These are phyloP conservation scores for Xylaria longipes DNA, from an alignment of 495 filamentous ascomycete genomes.

Conservation along the genomic window DNA sequence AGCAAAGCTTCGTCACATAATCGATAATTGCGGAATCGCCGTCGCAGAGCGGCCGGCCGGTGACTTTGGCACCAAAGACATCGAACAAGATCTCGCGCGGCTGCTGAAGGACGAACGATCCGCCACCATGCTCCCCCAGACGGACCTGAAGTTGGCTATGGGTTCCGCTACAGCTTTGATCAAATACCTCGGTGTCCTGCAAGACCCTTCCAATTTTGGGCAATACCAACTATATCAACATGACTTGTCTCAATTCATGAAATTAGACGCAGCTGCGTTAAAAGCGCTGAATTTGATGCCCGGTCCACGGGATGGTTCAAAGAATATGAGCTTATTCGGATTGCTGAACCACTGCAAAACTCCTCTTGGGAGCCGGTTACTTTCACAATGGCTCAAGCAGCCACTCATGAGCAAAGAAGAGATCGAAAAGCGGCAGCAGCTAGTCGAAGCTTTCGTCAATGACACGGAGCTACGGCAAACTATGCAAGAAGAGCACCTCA, in stretches of 20 bases:
- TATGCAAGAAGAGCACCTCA: slow-evolving; percentile 96
- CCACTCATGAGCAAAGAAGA: slow-evolving; percentile 90
- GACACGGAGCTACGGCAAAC: slow-evolving; percentile 95
- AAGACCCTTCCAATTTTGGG: slow-evolving; percentile 92
- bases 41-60: slow-evolving; percentile 75
- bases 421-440: slow-evolving; percentile 89
- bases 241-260: slow-evolving; percentile 97
- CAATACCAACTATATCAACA: slow-evolving; percentile 98
- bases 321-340: slow-evolving; percentile 97
- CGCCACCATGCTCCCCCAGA: slow-evolving; percentile 80
- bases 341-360: slow-evolving; percentile 98
- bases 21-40: slow-evolving; percentile 89
- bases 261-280: slow-evolving; percentile 92
- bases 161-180: slow-evolving; percentile 91
- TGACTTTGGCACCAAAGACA: slow-evolving; percentile 90
- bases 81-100: slow-evolving; percentile 91
- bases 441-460: slow-evolving; percentile 93
- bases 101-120: slow-evolving; percentile 85
- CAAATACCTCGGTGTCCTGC: slow-evolving; percentile 91
- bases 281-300: slow-evolving; percentile 97
- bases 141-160: slow-evolving; percentile 96
- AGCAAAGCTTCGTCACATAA: slow-evolving; percentile 83
- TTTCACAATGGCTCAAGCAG: slow-evolving; percentile 98
- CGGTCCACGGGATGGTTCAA: slow-evolving; percentile 88
- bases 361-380: slow-evolving; percentile 83